Percentiles rank a stretch among this genome's conserved stretches.
Evolutionary conservation across 1,284 basidiomycete species (phyloP).

Genomic region (Trametes polyzona): DNA sequence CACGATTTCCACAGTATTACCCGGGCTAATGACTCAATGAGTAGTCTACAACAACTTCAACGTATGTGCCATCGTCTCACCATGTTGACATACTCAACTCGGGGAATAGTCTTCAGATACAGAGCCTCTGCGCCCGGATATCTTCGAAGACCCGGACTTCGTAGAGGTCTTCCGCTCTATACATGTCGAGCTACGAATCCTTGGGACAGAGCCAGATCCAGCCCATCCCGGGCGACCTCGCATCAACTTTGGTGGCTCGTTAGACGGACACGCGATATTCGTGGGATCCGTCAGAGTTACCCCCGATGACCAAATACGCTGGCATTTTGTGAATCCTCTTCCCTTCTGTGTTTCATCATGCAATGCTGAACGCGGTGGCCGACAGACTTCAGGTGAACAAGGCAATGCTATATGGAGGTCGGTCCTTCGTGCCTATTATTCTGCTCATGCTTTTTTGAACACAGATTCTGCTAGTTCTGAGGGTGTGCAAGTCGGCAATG

Average conservation of each 20-base stretch:
- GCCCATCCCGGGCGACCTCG: constrained; percentile 54
- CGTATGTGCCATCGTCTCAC: constrained; percentile 35
- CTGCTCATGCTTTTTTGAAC: not conserved
- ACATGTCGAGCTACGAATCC: constrained; percentile 49
- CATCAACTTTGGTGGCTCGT: constrained; percentile 57
- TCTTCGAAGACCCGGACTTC: constrained; percentile 56
- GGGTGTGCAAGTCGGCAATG: constrained; percentile 63
- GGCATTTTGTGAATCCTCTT: constrained; percentile 59
- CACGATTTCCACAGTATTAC: not conserved
- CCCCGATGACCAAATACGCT: constrained; percentile 57
- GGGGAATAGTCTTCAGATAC: constrained; percentile 30
- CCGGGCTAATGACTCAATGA: not conserved
- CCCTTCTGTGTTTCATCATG: no score
- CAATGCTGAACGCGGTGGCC: not conserved
- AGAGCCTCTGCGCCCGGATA: constrained; percentile 43
- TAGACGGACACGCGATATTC: constrained; percentile 49
- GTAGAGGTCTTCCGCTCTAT: constrained; percentile 55
- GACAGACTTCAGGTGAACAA: constrained; percentile 59
- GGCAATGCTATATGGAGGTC: constrained; percentile 67
- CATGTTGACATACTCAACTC: not conserved
- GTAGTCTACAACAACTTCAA: constrained; percentile 54
- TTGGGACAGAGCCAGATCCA: constrained; percentile 45
- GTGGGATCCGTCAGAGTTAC: constrained; percentile 61
- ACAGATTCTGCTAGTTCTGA: constrained; percentile 49
- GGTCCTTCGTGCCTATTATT: no score